Conservation (phyloP, 148 eudicot genomes). For the Chenopodium suecicum region DNA sequence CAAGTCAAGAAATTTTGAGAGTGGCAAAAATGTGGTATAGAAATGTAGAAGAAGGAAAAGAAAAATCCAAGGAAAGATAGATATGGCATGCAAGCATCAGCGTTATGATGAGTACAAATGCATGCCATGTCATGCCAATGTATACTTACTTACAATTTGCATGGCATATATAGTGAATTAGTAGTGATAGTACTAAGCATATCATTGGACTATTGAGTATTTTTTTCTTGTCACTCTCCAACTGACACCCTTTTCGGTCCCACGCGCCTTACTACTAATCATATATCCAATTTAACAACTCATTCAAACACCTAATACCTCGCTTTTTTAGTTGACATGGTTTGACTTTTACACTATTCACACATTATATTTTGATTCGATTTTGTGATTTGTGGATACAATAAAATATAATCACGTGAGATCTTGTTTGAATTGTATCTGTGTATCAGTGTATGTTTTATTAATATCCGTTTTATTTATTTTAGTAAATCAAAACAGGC, state of each 20-base stretch:
- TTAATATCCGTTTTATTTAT: no score
- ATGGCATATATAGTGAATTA: background rate
- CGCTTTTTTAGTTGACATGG: no score
- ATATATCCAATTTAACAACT: no score
- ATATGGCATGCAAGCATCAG: conserved; percentile 22
- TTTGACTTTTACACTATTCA: no score
- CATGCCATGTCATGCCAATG: conserved; percentile 29
- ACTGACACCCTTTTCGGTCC: background rate
- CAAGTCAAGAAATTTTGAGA: background rate
- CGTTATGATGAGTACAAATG: conserved; percentile 21
- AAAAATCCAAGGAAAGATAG: background rate
- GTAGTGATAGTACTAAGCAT: background rate
- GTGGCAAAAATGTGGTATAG: background rate
- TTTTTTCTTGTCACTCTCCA: conserved; percentile 6
- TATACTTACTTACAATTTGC: background rate
- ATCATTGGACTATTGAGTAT: conserved; percentile 31
- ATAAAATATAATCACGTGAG: no score
- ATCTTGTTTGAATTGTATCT: no score
- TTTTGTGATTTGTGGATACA: no score
- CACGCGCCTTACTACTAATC: conserved; percentile 4
- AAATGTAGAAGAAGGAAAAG: background rate
- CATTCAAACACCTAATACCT: no score
- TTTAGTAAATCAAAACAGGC: no score
- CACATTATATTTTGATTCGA: no score
- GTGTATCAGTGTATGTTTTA: no score